Base-by-base conservation (phyloP, 2,329 filamentous ascomycete genomes). In the Xylaria sp. region DNA sequence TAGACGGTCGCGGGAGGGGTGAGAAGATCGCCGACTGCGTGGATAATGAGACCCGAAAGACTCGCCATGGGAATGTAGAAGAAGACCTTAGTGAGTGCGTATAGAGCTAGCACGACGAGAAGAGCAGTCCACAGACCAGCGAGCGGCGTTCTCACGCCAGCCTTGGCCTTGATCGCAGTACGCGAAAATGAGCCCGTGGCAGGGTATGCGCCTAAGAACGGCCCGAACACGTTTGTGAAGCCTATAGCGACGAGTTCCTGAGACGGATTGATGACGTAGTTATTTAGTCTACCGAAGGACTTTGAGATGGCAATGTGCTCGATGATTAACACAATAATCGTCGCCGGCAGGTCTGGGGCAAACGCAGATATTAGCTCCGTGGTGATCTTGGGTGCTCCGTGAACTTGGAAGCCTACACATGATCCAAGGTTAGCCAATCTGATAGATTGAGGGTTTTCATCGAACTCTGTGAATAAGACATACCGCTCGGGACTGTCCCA, bases 111-210 rank as follows among this genome's bases (percentile, higher is more conserved):
- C 1, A 97, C 83, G 9, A 97, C 93, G 11, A 97, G 87, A 22
- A 93, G 67, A 0, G 91, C 93, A 11, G 93, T 97, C 68, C 96
- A 93, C 53, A 95, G 87, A 83, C 93, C 93, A 38, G 92, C 93
- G 63, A 96, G 88, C 0, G 93, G 94, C 4, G 93, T 97, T 47
- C 93, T 89, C 1, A 96, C 93, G 76, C 93, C 93, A 60, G 93
- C 92, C 81, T 97, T 97, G n/a, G 93, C 92, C 80, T 96, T 96
- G 83, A 97, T 96, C 57, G 93, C 94, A 25, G 93, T 97, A 68
- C 93, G 89, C 7, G 92, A 95, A 83, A 97, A 97, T 1, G 93
- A 96, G 5, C 93, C 94, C 11, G 93, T 97, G 0, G 92, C 92
- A 3, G 93, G 92, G 73, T 96, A 97, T 1, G 85, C 93, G 58